phyloP scores from a whole-genome alignment of 23 red algal genomes.

The Rhodosorus marinus region DNA sequence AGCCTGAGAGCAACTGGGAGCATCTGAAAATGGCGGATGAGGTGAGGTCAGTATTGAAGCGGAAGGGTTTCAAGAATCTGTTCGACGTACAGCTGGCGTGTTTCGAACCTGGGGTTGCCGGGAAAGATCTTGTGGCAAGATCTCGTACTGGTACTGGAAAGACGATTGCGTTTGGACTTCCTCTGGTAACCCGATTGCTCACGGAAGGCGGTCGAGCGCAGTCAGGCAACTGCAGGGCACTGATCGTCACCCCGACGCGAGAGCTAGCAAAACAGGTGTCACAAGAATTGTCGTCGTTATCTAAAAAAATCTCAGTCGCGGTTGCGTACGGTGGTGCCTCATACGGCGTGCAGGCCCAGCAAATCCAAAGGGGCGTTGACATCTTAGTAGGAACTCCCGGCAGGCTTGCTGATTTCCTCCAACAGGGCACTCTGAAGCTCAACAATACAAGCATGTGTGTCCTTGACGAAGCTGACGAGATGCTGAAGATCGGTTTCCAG shows the following conservation, averaged over 20 bases:
- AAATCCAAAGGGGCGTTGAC: slow-evolving; percentile 66
- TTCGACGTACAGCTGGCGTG: slow-evolving; percentile 45
- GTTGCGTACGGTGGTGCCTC: slow-evolving; percentile 7
- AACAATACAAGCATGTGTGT: slow-evolving; percentile 77
- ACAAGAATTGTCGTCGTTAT: slow-evolving; percentile 40
- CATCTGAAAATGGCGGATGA: neutral
- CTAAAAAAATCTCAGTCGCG: neutral
- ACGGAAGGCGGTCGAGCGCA: slow-evolving; percentile 12
- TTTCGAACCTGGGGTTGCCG: slow-evolving; percentile 51
- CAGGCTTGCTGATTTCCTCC: slow-evolving; percentile 79
- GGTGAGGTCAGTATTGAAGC: neutral
- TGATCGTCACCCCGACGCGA: slow-evolving; percentile 78
- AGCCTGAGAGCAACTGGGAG: no score
- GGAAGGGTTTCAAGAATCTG: neutral
- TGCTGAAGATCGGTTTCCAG: slow-evolving; percentile 94
- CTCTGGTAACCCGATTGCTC: slow-evolving; percentile 70
- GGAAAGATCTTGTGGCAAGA: slow-evolving; percentile 66
- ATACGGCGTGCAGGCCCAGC: slow-evolving; percentile 10
- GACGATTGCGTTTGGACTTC: slow-evolving; percentile 84
- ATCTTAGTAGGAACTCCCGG: slow-evolving; percentile 92
- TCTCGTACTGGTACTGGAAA: slow-evolving; percentile 90
- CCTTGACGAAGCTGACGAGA: slow-evolving; percentile 84
- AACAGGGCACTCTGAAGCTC: neutral
- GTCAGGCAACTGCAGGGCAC: slow-evolving; percentile 14
- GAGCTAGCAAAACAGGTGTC: slow-evolving; percentile 79